A percentile compares a stretch with the other conserved stretches of the same genome.
phyloP scores from a whole-genome alignment of 2,329 filamentous ascomycete genomes.

The Setomelanomma holmii region DNA sequence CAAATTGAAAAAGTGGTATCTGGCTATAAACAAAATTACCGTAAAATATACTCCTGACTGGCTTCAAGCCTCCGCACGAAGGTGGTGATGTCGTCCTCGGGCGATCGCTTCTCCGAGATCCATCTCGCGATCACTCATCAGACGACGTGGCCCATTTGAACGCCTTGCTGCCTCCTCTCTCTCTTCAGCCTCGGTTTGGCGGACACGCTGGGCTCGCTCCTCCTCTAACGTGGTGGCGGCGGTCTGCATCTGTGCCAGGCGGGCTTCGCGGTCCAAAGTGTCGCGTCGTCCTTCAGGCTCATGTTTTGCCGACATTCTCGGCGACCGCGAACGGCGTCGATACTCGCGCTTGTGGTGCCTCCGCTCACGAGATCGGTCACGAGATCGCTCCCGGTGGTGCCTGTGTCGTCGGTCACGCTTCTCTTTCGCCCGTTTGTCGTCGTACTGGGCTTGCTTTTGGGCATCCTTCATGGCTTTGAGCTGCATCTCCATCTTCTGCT shows the following conservation, averaged over 20 bases:
- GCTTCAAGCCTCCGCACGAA: conserved; percentile 8
- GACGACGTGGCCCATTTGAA: background rate
- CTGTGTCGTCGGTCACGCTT: conserved; percentile 58
- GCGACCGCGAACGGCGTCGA: background rate
- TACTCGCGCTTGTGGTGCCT: no score
- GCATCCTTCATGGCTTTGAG: conserved; percentile 68
- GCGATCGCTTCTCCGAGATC: background rate
- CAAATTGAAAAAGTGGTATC: no score
- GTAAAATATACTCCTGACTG: conserved; percentile 12
- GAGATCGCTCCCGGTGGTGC: no score
- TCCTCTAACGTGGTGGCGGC: background rate
- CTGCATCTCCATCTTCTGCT: conserved; percentile 70
- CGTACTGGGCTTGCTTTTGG: conserved; percentile 49
- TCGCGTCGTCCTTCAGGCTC: background rate
- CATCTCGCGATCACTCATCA: background rate
- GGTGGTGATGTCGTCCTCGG: background rate
- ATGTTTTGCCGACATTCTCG: background rate
- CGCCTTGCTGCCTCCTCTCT: background rate
- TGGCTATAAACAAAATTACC: no score
- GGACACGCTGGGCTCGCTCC: background rate
- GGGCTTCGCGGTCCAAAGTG: background rate
- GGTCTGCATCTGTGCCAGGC: background rate
- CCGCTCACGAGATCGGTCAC: no score
- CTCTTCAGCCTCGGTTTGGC: background rate
- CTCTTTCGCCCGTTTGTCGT: conserved; percentile 42